Evolutionary conservation across 1,139 yeast species (phyloP).

Genomic region (Zhuliangozyma blackwelliae): DNA sequence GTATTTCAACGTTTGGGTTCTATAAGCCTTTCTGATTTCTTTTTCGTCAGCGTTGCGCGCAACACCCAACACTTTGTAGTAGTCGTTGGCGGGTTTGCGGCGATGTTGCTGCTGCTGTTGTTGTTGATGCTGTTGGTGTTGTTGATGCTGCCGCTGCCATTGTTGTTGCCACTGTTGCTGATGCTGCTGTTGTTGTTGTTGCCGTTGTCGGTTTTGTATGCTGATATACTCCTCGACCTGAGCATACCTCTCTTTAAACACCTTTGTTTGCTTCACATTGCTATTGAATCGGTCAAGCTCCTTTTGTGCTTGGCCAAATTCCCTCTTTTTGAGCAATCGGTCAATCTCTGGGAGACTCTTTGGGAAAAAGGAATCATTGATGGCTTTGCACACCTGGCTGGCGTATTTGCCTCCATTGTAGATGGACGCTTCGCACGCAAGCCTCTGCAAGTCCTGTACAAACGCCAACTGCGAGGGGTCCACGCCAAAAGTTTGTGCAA

Average conservation of each 20-base stretch:
- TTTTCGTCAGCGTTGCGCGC: constrained; percentile 62
- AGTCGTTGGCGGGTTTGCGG: constrained; percentile 57
- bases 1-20: constrained; percentile 70
- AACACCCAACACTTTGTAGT: constrained; percentile 75
- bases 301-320: constrained; percentile 40
- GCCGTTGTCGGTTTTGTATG: constrained; percentile 20
- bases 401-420: constrained; percentile 8
- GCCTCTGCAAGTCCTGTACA: constrained; percentile 30
- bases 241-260: constrained; percentile 28
- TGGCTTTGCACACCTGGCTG: background rate
- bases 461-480: constrained; percentile 13
- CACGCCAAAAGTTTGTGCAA: constrained; percentile 15
- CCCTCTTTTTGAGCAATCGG: constrained; percentile 33
- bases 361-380: constrained; percentile 38
- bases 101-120: constrained; percentile 34
- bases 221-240: constrained; percentile 18
- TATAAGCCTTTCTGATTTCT: constrained; percentile 77
- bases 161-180: constrained; percentile 49
- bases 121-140: constrained; percentile 38
- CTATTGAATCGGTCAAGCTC: constrained; percentile 26
- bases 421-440: constrained; percentile 47
- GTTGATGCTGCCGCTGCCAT: constrained; percentile 46
- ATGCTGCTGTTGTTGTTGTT: constrained; percentile 40
- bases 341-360: constrained; percentile 45
- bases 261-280: constrained; percentile 36